Base-by-base conservation (phyloP, 257 asterid genomes). In the Galeopsis tetrahit region DNA sequence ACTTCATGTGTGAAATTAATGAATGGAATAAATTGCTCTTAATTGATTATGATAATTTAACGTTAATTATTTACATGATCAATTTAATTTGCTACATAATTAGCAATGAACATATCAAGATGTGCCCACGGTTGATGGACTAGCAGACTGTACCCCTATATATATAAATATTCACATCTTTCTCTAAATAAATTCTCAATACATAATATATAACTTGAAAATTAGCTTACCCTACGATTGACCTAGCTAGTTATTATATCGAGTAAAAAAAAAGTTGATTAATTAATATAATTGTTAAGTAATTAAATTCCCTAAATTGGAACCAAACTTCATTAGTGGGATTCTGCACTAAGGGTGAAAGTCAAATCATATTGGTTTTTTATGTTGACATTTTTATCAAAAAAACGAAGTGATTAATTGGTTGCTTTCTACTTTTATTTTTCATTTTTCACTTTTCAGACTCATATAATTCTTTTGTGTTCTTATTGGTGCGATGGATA, bases 281-380 rank as follows among this genome's bases (percentile, higher is more conserved):
- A 60, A 53, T 53, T 17, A 60, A 14, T 40, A 21, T 21, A 21
- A 21, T 10, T n/a, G 38, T 56, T 13, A 2, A 64, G 46, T 58
- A 66, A 39, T 5, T 68, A 7, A 40, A 33, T 70, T 34, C 13
- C 68, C 53, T 46, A 13, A 57, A 68, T 36, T 62, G 79, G 78
- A 71, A 66, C 69, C 36, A 40, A 21, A 21, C 15, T 73, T 52
- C 6, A 68, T 68, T 32, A 76, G 75, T 82, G 86, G 75, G 77
- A 39, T 62, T 72, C 49, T 60, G 63, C 67, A 38, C 48, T 70
- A 17, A 36, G 51, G 63, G 39, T 44, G 53, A 34, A 64, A 58
- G 72, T 77, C 71, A 73, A 66, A 17, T 35, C 52, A 21, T 62
- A 66, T 49, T 58, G 55, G 31, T 17, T 44, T 21, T 62, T 67